phyloP scores from a whole-genome alignment of 495 filamentous ascomycete genomes.

The Margaritispora aquatica region DNA sequence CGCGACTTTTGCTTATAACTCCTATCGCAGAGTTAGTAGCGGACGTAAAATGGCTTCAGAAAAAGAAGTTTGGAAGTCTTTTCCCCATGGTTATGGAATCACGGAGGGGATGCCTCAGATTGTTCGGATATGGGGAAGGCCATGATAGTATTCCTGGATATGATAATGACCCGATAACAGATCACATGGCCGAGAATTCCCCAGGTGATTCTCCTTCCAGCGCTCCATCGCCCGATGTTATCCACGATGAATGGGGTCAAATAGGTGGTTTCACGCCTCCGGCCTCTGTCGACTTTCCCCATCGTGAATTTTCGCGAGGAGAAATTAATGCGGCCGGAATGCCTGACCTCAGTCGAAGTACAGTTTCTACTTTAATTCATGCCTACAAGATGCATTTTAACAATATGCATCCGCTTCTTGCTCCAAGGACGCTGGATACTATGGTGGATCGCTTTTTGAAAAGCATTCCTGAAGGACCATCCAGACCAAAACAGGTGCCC shows the following conservation, averaged over 20 bases:
- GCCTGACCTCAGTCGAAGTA: slow-evolving; percentile 56
- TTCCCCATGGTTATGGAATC: slow-evolving; percentile 68
- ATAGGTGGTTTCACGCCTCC: slow-evolving; percentile 40
- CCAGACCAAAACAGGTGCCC: slow-evolving; percentile 11
- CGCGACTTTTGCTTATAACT: slow-evolving; percentile 66
- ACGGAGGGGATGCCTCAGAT: slow-evolving; percentile 63
- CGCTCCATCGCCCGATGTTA: slow-evolving; percentile 38
- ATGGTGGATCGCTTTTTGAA: slow-evolving; percentile 43
- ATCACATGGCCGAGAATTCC: slow-evolving; percentile 24
- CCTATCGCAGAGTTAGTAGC: slow-evolving; percentile 53
- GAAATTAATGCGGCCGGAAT: slow-evolving; percentile 55
- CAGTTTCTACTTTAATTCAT: slow-evolving; percentile 54
- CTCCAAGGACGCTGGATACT: slow-evolving; percentile 38
- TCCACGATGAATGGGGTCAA: slow-evolving; percentile 28
- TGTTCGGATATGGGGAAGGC: slow-evolving; percentile 77
- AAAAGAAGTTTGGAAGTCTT: slow-evolving; percentile 38
- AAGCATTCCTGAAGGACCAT: slow-evolving; percentile 11
- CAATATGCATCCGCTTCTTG: slow-evolving; percentile 83
- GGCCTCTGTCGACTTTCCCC: slow-evolving; percentile 16
- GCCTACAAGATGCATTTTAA: slow-evolving; percentile 79
- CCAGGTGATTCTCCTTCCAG: slow-evolving; percentile 36
- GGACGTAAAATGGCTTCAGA: slow-evolving; percentile 34
- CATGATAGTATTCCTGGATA: slow-evolving; percentile 39
- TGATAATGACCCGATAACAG: slow-evolving; percentile 26
- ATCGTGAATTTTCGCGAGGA: slow-evolving; percentile 26